Evolutionary conservation across 2,329 filamentous ascomycete genomes (phyloP), one percentile per base, ranked within the genome.

Genomic region (Aspergillus clavatus): DNA sequence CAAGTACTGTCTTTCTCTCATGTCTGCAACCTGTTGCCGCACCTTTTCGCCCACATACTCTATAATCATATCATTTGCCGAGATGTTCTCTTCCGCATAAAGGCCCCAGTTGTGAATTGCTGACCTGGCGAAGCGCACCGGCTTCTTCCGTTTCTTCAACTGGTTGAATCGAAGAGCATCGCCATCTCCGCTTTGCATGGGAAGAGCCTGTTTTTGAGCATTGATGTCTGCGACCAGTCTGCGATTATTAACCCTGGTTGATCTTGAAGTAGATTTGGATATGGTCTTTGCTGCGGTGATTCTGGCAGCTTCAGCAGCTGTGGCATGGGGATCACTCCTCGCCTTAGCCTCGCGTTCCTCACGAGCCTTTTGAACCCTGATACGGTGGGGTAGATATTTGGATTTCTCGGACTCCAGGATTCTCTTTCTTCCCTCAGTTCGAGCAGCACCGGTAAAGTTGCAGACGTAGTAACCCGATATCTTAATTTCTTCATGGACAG

Each of bases 101-200:
- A 98, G 73, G 22, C 93, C 93, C 93, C 93, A 98, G 61, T 96
- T 97, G 71, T 98, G 93, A 59, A 98, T 98, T 37, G 93, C 93
- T 42, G 93, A 98, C 36, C 93, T 82, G 46, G 91, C 93, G 70
- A 98, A 98, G 65, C 94, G 93, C 66, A 98, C 93, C 1, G 91
- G 90, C 76, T 98, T 98, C 82, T 97, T 98, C 50, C 93, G 87
- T 73, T 97, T 98, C 79, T 97, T 96, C 47, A 98, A 83, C 73
- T 97, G 93, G 69, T 98, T 98, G 79, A 98, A 98, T 47, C 91
- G 87, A 60, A 98, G 81, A 23, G 93, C 89, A 59, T 96, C 91
- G 43, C 89, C 88, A 55, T 95, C 90, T 12, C 77, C 77, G 42
- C 85, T 86, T 16, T 89, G 78, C 10, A 84, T 86, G 16, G 75